Evolutionary conservation across 371 early-diverging fungal species (phyloP), one percentile per base, ranked within the genome.

Genomic region (Mucor circinelloides): DNA sequence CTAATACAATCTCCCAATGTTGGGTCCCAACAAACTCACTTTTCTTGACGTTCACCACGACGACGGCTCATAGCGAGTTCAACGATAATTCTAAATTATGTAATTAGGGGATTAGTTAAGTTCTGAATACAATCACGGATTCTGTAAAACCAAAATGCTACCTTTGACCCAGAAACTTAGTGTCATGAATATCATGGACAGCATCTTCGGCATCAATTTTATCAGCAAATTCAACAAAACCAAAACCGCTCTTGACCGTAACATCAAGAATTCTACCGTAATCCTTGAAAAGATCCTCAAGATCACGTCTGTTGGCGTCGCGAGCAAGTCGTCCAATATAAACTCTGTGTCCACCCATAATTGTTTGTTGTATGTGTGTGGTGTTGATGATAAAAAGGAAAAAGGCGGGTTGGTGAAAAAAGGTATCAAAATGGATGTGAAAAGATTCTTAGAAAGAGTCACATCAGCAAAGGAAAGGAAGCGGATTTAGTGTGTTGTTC

Each of bases 151-250:
- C 10, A 10, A 10, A 40, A 17, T 15, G 17, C 32, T 62, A 90
- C 90, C 87, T 86, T 76, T 91, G 86, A 13, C 89, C 90, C 73
- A 90, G 70, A 48, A 91, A 89, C 19, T 77, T 78, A 32, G 80
- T 85, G 38, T 85, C 87, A 62, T 91, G 81, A 32, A 83, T 72
- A 64, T 85, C 85, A 44, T 86, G 81, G 46, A 91, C 87, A n/a
- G 83, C 89, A 78, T 91, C 91, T 63, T 87, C 81, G 55, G 90
- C 90, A 78, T 89, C 88, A 42, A 82, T 72, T 58, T 73, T 76
- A 67, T 90, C 88, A 42, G 76, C 79, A 65, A 87, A 90, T 68
- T 90, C 83, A 34, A 90, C 88, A 76, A 90, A 91, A 28, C 90
- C 91, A 72, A 90, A 91, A 36, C 90, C 90, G 56, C 78, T 85